A percentile compares a stretch with the other conserved stretches of the same genome.
phyloP scores from a whole-genome alignment of 805 yeast genomes.

The Saturnispora galanensis region DNA sequence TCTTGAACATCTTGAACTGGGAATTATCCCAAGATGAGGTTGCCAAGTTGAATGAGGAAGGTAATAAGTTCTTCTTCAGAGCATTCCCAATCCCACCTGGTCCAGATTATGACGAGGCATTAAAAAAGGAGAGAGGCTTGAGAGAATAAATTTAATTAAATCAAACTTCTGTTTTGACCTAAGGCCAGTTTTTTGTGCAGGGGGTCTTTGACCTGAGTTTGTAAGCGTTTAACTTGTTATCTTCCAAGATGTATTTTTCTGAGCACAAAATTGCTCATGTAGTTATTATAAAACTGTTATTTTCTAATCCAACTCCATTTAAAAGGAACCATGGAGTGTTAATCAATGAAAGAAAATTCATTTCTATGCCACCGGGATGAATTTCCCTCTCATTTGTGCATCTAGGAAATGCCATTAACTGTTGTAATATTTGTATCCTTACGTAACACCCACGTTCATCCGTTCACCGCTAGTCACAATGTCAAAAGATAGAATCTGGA shows the following conservation, averaged over 20 bases:
- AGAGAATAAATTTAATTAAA: neutral
- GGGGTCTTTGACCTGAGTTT: too few species aligned
- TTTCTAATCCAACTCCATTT: neutral
- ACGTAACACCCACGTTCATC: neutral
- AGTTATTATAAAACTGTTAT: neutral
- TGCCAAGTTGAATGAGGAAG: conserved; percentile 18
- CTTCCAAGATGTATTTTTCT: too few species aligned
- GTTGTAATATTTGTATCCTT: too few species aligned
- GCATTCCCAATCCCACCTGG: conserved; percentile 17
- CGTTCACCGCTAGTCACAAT: conserved; percentile 11
- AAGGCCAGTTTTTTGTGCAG: too few species aligned
- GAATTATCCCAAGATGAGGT: conserved; percentile 25
- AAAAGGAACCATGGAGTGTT: too few species aligned
- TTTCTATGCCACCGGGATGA: too few species aligned
- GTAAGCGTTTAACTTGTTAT: too few species aligned
- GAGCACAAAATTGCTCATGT: neutral
- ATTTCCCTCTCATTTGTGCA: too few species aligned
- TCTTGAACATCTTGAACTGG: conserved; percentile 28
- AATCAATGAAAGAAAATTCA: too few species aligned
- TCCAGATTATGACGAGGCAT: conserved; percentile 14
- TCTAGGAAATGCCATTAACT: too few species aligned
- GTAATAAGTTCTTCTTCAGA: conserved; percentile 20
- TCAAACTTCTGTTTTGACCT: too few species aligned
- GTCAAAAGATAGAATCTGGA: conserved; percentile 49
- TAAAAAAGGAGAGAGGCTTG: conserved; percentile 14